Evolutionary conservation across 805 yeast species (phyloP), one percentile per base, ranked within the genome.

Genomic region (Maudiozyma saulgeensis): DNA sequence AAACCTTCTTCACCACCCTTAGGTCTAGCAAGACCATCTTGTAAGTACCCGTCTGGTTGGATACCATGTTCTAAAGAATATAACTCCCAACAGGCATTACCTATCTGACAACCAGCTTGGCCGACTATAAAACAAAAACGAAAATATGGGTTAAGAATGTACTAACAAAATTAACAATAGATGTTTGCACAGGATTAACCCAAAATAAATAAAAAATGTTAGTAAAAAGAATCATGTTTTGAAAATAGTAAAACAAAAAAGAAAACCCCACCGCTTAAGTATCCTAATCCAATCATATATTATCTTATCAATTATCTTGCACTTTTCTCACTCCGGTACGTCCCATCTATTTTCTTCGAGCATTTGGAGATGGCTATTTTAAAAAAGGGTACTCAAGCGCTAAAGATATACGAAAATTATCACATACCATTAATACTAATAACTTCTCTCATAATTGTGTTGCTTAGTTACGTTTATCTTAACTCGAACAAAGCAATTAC

Each of bases 41-140:
- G 80, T 49, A 68, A 76, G 69, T 81, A 90, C 53, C 99, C 99
- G 68, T 93, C 98, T 48, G 97, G 96, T 67, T 84, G 82, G 61
- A 93, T 93, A 52, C 99, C 99, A 68, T 93, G 99, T 70, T 93
- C 99, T 63, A 87, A 82, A 56, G 98, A 89, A 75, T 93, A 93
- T 57, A 93, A 78, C 69, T 91, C 98, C 99, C 99, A 91, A 73
- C 99, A 93, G 49, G 98, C 87, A 74, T 91, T 93, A 75, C 98
- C 99, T 65, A 91, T 91, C 75, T 91, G 99, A 74, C 97, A 89
- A 77, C 99, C 99, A 58, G 99, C 99, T 74, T 79, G 84, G 61
- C 84, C 84, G 56, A 79, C 84, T 48, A 19, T n/a, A 28, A 8
- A 32, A 26, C 8, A 23, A 41, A 15, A 12, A 23, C 4, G 15